Conservation (phyloP, 2,329 filamentous ascomycete genomes). For the Xylariales sp. region DNA sequence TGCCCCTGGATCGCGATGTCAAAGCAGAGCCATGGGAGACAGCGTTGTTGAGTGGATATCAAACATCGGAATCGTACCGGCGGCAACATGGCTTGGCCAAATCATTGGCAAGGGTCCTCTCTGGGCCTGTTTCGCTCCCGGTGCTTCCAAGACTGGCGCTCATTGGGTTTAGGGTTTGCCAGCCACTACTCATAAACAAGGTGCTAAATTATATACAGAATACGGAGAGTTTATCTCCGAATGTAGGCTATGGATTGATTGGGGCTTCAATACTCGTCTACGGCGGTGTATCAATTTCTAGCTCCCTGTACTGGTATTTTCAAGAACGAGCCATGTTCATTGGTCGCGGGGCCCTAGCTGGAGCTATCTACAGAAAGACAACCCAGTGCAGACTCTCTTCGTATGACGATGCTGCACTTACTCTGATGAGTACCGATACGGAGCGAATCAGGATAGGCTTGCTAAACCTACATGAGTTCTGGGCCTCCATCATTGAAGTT, state of each 20-base stretch:
- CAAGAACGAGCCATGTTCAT: constrained; percentile 26
- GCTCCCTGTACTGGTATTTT: constrained; percentile 34
- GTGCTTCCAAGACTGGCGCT: constrained; percentile 21
- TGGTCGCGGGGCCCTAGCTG: constrained; percentile 24
- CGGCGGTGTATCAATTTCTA: constrained; percentile 33
- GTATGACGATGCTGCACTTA: too few species aligned
- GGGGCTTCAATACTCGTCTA: constrained; percentile 36
- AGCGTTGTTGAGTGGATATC: too few species aligned
- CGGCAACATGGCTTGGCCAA: too few species aligned
- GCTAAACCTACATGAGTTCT: too few species aligned
- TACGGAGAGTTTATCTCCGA: constrained; percentile 5
- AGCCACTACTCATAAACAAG: constrained; percentile 27
- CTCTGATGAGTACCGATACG: too few species aligned
- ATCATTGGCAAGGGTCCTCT: too few species aligned
- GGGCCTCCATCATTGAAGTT: not conserved
- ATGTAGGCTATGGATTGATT: constrained; percentile 33
- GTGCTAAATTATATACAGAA: constrained; percentile 26
- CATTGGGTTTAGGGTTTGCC: constrained; percentile 26
- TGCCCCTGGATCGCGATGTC: too few species aligned
- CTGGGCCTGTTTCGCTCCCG: too few species aligned
- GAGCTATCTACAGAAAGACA: constrained; percentile 28
- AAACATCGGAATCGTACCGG: too few species aligned
- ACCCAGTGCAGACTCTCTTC: constrained; percentile 16
- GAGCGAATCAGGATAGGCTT: too few species aligned
- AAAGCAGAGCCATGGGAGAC: too few species aligned